Evolutionary conservation across 306 rosid species (phyloP).

Genomic region (Cicer bijugum): DNA sequence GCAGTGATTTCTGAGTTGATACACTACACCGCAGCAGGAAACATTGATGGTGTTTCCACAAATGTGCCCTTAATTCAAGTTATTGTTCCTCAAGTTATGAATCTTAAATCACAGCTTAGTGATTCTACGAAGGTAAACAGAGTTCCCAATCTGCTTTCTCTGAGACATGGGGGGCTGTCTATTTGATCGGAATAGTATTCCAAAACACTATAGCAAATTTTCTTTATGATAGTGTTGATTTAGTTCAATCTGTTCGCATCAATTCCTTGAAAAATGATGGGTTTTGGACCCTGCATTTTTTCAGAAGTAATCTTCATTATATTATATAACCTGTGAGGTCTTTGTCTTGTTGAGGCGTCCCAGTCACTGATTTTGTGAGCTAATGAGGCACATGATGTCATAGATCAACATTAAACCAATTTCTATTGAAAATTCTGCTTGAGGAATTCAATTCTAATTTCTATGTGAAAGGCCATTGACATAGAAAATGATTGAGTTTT

Average conservation of each 20-base stretch:
- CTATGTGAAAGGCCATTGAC: background rate
- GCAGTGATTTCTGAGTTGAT: conserved; percentile 97
- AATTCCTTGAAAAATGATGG: conserved; percentile 18
- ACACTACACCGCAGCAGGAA: conserved; percentile 83
- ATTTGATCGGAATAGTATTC: conserved; percentile 10
- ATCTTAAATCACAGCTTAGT: conserved; percentile 84
- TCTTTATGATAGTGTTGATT: conserved; percentile 4
- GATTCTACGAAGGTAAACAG: conserved; percentile 87
- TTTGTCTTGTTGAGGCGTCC: conserved; percentile 24
- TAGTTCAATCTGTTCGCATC: background rate
- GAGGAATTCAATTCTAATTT: conserved; percentile 2
- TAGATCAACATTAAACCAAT: background rate
- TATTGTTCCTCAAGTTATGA: conserved; percentile 95
- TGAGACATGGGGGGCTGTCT: conserved; percentile 30
- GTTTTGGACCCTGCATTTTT: conserved; percentile 1
- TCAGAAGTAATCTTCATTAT: conserved; percentile 9
- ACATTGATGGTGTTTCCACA: conserved; percentile 69
- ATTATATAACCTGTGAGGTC: background rate
- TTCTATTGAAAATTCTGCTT: background rate
- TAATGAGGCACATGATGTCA: background rate
- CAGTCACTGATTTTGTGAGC: conserved; percentile 7
- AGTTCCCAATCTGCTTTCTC: conserved; percentile 31
- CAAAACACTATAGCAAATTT: background rate
- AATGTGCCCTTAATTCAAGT: conserved; percentile 94
- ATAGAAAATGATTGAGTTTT: conserved; percentile 25